Evolutionary conservation across 2,329 filamentous ascomycete genomes (phyloP).

Genomic region (Trichoderma sp.): DNA sequence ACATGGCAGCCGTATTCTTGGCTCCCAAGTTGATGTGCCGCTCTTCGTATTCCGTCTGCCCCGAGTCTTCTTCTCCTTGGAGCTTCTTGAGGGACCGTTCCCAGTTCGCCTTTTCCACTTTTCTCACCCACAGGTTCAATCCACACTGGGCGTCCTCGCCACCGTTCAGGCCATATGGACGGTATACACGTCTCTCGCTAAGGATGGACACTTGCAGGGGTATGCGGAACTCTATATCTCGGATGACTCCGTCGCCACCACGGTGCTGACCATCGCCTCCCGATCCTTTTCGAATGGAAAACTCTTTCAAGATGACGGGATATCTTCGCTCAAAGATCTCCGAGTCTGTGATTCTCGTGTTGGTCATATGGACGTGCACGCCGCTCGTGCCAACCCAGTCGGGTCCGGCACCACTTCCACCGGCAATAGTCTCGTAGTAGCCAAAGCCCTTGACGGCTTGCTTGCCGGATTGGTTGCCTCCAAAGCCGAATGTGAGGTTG

Average conservation of each 20-base stretch:
- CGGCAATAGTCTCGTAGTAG: constrained; percentile 60
- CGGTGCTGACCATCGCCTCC: constrained; percentile 63
- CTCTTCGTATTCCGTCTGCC: constrained; percentile 51
- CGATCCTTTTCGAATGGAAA: constrained; percentile 61
- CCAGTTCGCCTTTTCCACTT: constrained; percentile 57
- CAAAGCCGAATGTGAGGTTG: constrained; percentile 80
- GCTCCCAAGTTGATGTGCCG: constrained; percentile 69
- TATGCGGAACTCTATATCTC: constrained; percentile 77
- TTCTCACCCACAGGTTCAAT: constrained; percentile 82
- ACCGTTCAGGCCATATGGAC: constrained; percentile 66
- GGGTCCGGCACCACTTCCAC: constrained; percentile 68
- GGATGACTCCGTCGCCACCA: constrained; percentile 71
- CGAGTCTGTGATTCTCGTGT: constrained; percentile 67
- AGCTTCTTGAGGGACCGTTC: constrained; percentile 43
- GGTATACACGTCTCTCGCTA: constrained; percentile 73
- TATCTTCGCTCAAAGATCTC: constrained; percentile 53
- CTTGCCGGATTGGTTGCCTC: constrained; percentile 40
- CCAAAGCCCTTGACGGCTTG: constrained; percentile 42
- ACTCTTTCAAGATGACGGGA: constrained; percentile 69
- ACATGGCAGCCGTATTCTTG: constrained; percentile 78
- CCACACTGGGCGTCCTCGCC: constrained; percentile 77
- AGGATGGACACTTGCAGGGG: constrained; percentile 75
- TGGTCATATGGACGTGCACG: constrained; percentile 62
- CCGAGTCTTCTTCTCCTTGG: constrained; percentile 31
- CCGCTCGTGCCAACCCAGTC: constrained; percentile 44